Base-by-base conservation (phyloP, 306 rosid genomes). In the Citrullus colocynthis region DNA sequence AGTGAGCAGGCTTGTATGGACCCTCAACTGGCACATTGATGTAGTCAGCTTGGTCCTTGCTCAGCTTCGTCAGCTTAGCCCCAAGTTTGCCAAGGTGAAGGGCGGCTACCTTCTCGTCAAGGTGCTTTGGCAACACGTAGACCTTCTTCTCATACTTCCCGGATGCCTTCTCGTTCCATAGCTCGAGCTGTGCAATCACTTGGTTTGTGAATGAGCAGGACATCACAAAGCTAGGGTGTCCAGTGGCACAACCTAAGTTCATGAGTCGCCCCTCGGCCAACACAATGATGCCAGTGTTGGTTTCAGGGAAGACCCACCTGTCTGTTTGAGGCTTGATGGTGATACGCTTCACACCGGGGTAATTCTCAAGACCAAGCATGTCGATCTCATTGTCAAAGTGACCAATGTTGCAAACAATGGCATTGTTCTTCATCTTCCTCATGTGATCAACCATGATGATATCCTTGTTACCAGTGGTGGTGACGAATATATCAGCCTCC, bases 391-490 rank as follows among this genome's bases (percentile, higher is more conserved):
- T 95, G 91, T 95, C 99, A 5, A 95, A 95, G 88, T 96, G 99
- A 39, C 99, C 99, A 72, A 96, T 92, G 96, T 96, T 96, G 91
- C 98, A 91, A 36, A 96, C 92, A 41, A 96, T 91, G 73, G 98
- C 99, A 52, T 96, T 96, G 93, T 92, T 96, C 96, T 96, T 96
- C 99, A 96, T 96, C 80, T 91, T 88, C 89, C 2, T 96, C 99
- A 96, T 96, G 84, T 92, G 87, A 20, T 76, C 70, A 0, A 96
- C 80, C 96, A 87, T 96, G 86, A 92, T 91, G 45, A 96, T 96
- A 89, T 96, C 99, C 88, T 96, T 96, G 96, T 92, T 96, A 54
- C 99, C 99, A 0, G 99, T 96, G 84, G 99, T 96, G 87, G 97
- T 96, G 5, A 89, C 96, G 3, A 96, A 92, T 84, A 96, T 96